Evolutionary conservation across 257 asterid species (phyloP), one percentile per base, ranked within the genome.

Genomic region (Agastache rugosa): DNA sequence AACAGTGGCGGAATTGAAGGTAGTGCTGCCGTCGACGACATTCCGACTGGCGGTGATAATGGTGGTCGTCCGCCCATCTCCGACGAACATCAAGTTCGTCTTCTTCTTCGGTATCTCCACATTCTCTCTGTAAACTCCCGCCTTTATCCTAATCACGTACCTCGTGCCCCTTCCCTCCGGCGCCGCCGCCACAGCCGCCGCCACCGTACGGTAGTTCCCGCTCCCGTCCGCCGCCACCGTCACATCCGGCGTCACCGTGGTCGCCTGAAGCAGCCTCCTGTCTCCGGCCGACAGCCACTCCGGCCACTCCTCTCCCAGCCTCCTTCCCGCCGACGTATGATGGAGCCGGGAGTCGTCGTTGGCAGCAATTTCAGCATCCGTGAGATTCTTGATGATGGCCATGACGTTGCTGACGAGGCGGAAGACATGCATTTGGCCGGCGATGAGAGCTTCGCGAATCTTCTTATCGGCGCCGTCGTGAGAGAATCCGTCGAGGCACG

Each of bases 401-500:
- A 89, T 54, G 3, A 87, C 91, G 25, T 89, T 89, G 71, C 93
- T 85, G 19, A 85, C 86, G 65, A 89, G 88, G 35, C 81, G 78
- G 50, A 84, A 87, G 0, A 89, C 88, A 47, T 89, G 91, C 74
- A 42, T 70, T 47, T 83, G 88, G 0, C 89, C 93, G n/a, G 74
- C 42, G 5, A 83, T 16, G 25, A 87, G 75, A 0, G 73, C 69
- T 6, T 47, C 7, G 0, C 89, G 89, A 10, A 89, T 77, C 4
- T 73, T 59, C 79, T 76, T 77, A 31, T 87, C 93, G n/a, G 92
- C 93, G 0, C 15, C 50, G 11, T 79, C 88, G 62, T 89, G 89
- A 0, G 96, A 89, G 73, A 89, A 89, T 0, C 96, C 96, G 44
- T 89, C 96, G 17, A 89, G 83, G 74, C 93, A 89, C 1, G 91